These are phyloP conservation scores for Pelagophyceae sp. DNA, from an alignment of 352 stramenopile species.

Conservation along the genomic window DNA sequence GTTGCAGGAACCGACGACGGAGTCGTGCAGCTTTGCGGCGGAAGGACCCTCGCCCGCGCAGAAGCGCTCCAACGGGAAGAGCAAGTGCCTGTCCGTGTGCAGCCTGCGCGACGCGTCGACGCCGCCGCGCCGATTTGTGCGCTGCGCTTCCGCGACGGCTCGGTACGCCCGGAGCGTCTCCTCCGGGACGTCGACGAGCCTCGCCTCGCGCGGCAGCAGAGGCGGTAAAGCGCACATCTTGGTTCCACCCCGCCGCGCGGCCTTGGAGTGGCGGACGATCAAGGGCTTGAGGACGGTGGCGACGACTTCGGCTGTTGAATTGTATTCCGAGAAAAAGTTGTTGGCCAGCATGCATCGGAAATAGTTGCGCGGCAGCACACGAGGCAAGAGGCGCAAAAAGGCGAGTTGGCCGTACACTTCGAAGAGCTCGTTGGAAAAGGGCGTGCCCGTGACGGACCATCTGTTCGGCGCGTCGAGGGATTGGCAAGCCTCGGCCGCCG, in stretches of 20 bases:
- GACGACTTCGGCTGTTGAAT: constrained; percentile 2
- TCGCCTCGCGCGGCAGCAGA: not conserved
- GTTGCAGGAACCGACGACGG: not conserved
- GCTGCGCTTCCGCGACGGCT: not conserved
- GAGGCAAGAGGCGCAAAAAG: not conserved
- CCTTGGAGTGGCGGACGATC: constrained; percentile 5
- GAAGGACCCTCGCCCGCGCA: not conserved
- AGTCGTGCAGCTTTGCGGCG: not conserved
- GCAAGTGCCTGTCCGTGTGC: not conserved
- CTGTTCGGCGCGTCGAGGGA: not conserved
- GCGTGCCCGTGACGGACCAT: constrained; percentile 14
- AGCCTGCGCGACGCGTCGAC: not conserved
- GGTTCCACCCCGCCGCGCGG: not conserved
- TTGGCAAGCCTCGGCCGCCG: not conserved
- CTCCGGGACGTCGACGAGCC: not conserved
- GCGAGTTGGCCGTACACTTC: not conserved
- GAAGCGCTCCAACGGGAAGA: not conserved
- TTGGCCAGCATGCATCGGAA: constrained; percentile 7
- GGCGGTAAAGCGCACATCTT: not conserved
- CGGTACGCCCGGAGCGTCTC: not conserved
- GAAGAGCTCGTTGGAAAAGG: not conserved
- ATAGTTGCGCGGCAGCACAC: not conserved
- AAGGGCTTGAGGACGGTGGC: not conserved
- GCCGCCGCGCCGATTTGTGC: too few relatives aligned
- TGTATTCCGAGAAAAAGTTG: not conserved